These are phyloP conservation scores for Nicotiana tabacum DNA, from an alignment of 257 asterid genomes.

Conservation along the genomic window DNA sequence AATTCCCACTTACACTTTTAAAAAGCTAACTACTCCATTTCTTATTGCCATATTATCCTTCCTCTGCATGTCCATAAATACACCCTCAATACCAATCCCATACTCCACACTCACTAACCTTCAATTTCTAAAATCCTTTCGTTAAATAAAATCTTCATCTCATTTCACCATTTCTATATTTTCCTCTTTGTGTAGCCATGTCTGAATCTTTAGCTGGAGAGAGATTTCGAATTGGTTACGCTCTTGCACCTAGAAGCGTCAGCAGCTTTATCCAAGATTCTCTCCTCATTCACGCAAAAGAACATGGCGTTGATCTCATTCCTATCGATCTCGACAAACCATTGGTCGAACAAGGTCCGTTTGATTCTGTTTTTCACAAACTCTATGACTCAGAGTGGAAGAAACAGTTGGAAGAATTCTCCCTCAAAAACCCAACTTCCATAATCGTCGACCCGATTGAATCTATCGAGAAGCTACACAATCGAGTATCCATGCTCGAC, in stretches of 20 bases:
- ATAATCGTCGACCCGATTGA: conserved; percentile 53
- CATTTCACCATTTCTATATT: not conserved
- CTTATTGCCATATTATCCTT: not conserved
- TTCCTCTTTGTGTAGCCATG: conserved; percentile 1
- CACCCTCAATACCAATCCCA: not conserved
- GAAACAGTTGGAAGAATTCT: conserved; percentile 32
- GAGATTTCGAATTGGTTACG: conserved; percentile 61
- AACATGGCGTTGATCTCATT: conserved; percentile 51
- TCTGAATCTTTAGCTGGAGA: not conserved
- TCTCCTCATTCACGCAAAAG: conserved; percentile 39
- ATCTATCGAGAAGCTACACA: conserved; percentile 56
- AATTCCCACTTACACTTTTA: not conserved
- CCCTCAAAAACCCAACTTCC: conserved; percentile 30
- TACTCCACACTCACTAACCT: not conserved
- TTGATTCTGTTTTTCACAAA: conserved; percentile 70
- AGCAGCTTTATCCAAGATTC: conserved; percentile 55
- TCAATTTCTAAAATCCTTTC: not conserved
- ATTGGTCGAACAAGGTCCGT: conserved; percentile 51
- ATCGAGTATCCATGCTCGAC: conserved; percentile 70
- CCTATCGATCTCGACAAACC: conserved; percentile 42
- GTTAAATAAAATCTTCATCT: no score
- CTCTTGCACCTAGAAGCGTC: conserved; percentile 60
- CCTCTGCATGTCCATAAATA: not conserved
- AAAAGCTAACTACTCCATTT: not conserved
- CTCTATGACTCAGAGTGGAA: conserved; percentile 46